These are phyloP conservation scores for Adenanthera pavonina DNA, from an alignment of 306 rosid genomes.

Conservation along the genomic window DNA sequence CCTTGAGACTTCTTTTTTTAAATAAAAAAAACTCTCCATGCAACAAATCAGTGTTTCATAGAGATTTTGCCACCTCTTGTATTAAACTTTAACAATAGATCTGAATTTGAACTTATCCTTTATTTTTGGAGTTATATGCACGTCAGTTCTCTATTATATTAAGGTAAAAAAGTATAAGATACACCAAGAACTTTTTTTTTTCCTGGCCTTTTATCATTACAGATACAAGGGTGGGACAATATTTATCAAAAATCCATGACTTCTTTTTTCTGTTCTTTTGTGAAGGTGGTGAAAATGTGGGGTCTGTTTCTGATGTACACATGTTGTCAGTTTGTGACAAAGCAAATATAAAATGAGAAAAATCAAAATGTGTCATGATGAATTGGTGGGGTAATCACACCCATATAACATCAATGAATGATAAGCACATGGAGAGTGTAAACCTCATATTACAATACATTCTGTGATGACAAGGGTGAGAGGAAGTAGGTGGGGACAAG, in stretches of 20 bases:
- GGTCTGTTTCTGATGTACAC: neutral
- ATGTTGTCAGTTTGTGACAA: constrained; percentile 12
- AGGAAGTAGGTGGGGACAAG: neutral
- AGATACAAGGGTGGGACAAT: constrained; percentile 1
- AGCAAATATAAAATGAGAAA: neutral
- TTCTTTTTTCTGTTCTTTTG: neutral
- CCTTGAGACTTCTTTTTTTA: too few species aligned
- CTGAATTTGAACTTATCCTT: neutral
- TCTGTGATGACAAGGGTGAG: neutral
- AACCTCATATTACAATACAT: constrained; percentile 11
- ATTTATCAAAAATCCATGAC: neutral
- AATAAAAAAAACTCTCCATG: too few species aligned
- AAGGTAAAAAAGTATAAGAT: neutral
- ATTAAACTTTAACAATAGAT: neutral
- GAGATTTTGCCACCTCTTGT: too few species aligned
- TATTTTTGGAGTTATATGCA: neutral
- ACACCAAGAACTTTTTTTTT: neutral
- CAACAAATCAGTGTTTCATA: too few species aligned
- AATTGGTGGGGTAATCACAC: constrained; percentile 2
- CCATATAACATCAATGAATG: constrained; percentile 14
- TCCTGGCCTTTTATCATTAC: neutral
- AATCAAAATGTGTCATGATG: neutral
- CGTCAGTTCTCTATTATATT: neutral
- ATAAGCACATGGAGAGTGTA: constrained; percentile 24
- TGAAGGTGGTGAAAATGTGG: neutral